Conservation (phyloP, 2,329 filamentous ascomycete genomes). For the Akanthomyces uredinophilus region DNA sequence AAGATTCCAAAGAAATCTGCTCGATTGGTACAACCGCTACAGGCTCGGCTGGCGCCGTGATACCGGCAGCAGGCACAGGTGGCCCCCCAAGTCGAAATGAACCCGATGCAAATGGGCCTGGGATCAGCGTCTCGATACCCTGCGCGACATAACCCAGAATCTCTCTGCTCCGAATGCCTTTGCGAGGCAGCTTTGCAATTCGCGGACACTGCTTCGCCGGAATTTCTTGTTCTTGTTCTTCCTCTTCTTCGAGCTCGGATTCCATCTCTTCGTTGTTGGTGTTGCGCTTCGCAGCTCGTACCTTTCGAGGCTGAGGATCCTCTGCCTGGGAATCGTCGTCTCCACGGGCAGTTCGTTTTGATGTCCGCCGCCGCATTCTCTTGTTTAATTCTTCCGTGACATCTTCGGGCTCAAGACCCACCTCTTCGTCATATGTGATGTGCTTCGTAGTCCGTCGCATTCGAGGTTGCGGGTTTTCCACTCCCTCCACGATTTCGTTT, state of each 20-base stretch:
- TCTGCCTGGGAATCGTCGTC: neutral
- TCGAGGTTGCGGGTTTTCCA: no score
- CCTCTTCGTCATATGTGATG: no score
- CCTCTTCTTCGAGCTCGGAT: conserved; percentile 1
- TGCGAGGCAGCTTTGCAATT: conserved; percentile 36
- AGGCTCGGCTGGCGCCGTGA: neutral
- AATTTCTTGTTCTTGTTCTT: neutral
- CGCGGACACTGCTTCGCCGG: conserved; percentile 25
- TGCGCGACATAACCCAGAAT: conserved; percentile 37
- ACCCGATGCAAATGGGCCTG: conserved; percentile 18
- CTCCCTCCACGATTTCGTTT: no score
- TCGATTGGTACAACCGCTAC: neutral
- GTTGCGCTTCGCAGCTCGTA: neutral
- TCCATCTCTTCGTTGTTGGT: neutral
- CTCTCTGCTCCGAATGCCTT: conserved; percentile 42
- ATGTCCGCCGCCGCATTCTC: neutral
- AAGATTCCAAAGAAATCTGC: neutral
- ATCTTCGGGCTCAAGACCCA: neutral
- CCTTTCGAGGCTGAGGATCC: neutral
- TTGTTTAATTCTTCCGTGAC: neutral
- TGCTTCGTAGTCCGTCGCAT: no score
- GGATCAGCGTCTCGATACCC: conserved; percentile 15
- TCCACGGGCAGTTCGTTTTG: neutral
- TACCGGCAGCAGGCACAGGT: neutral
- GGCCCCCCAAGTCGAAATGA: conserved; percentile 13